phyloP scores from a whole-genome alignment of 352 stramenopile genomes.

The Chrysophaeum taylorii region DNA sequence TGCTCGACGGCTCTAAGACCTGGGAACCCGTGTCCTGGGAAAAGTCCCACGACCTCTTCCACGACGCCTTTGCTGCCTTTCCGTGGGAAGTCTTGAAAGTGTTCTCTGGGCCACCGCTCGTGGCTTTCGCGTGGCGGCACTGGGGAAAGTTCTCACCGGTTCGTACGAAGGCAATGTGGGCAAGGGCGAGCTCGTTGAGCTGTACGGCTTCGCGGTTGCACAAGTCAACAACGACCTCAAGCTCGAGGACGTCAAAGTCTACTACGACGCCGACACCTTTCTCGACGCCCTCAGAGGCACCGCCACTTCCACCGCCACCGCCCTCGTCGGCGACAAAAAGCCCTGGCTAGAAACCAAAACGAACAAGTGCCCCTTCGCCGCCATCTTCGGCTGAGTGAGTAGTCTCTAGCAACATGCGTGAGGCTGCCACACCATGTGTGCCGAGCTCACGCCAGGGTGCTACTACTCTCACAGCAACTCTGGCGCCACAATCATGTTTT shows the following conservation, averaged over 20 bases:
- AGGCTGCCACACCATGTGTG: no score
- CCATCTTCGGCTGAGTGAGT: no score
- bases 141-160: constrained; percentile 38
- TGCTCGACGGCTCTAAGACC: constrained; percentile 32
- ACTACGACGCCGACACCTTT: constrained; percentile 38
- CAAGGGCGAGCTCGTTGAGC: constrained; percentile 37
- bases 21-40: constrained; percentile 37
- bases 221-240: constrained; percentile 34
- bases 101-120: constrained; percentile 35
- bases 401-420: no score
- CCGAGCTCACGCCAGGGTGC: no score
- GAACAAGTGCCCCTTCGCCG: no score
- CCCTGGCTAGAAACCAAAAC: no score
- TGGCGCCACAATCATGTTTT: no score
- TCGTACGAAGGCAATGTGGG: constrained; percentile 30
- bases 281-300: constrained; percentile 33
- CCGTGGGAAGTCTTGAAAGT: constrained; percentile 44
- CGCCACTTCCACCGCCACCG: no score
- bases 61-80: constrained; percentile 38
- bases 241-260: constrained; percentile 35
- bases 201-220: constrained; percentile 39
- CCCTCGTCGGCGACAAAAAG: no score
- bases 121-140: constrained; percentile 45
- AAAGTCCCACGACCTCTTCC: constrained; percentile 33
- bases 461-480: no score